Conservation (phyloP, 768 basidiomycete genomes). For the Leccinum uliginosum region DNA sequence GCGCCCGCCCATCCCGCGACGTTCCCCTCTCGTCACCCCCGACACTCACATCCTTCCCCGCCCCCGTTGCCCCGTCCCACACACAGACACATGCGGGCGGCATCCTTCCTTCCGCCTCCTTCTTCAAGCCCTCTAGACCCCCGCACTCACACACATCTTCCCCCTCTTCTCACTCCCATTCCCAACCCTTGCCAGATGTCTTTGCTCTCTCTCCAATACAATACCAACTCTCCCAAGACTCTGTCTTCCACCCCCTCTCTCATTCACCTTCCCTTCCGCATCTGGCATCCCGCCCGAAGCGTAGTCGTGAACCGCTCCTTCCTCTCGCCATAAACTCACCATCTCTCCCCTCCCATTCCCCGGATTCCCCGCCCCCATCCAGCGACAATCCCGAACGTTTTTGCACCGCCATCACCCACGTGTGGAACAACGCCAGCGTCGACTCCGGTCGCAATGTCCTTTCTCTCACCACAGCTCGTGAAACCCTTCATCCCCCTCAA, state of each 20-base stretch:
- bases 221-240: conserved; percentile 38
- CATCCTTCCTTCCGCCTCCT: conserved; percentile 73
- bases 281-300: conserved; percentile 45
- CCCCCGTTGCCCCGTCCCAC: conserved; percentile 45
- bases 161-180: conserved; percentile 27
- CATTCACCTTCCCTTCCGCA: conserved; percentile 23
- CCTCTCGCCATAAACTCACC: conserved; percentile 35
- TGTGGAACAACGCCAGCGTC: conserved; percentile 49
- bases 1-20: conserved; percentile 7
- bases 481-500: neutral
- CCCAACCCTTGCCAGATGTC: conserved; percentile 26
- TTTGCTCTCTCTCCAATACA: conserved; percentile 40
- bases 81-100: conserved; percentile 68
- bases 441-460: conserved; percentile 41
- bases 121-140: conserved; percentile 71
- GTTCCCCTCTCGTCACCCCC: conserved; percentile 27
- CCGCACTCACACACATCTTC: conserved; percentile 42
- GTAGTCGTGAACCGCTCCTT: conserved; percentile 70
- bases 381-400: neutral
- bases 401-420: conserved; percentile 49
- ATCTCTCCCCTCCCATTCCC: neutral
- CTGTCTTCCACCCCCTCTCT: conserved; percentile 32
- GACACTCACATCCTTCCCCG: neutral
- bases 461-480: conserved; percentile 1
- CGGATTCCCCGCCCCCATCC: neutral